Evolutionary conservation across 1,284 basidiomycete species (phyloP).

Genomic region (Trametes pubescens): DNA sequence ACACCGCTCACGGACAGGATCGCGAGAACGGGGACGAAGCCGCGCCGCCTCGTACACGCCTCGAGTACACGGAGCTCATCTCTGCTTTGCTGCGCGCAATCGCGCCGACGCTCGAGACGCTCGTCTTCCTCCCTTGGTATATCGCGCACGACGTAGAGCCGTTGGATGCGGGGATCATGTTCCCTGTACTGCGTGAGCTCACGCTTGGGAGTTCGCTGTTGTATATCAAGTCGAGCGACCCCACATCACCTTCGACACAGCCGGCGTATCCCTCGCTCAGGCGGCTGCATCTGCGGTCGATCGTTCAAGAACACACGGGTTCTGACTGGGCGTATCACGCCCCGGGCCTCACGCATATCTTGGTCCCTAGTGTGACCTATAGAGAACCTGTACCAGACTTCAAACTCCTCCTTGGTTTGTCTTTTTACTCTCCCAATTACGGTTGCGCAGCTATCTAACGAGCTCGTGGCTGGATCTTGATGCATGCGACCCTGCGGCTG

Average conservation of each 20-base stretch:
- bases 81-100: background rate
- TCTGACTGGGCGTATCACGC: background rate
- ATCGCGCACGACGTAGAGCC: background rate
- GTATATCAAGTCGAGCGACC: background rate
- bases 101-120: conserved; percentile 1
- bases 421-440: background rate
- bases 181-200: conserved; percentile 1
- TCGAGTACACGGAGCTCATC: background rate
- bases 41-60: background rate
- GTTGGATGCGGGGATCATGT: background rate
- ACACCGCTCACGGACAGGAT: too few species aligned
- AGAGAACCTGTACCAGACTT: background rate
- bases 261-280: conserved; percentile 2
- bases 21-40: background rate
- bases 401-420: background rate
- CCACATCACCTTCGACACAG: background rate
- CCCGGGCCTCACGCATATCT: background rate
- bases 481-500: too few species aligned
- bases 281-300: background rate
- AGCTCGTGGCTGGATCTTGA: too few species aligned
- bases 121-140: background rate
- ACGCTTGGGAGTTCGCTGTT: background rate
- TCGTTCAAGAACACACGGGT: too few species aligned
- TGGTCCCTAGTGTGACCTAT: background rate
- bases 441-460: too few species aligned